A percentile compares a stretch with the other conserved stretches of the same genome.
These are phyloP conservation scores for Thalassiosira hispida DNA, from an alignment of 352 stramenopile genomes.

Conservation along the genomic window DNA sequence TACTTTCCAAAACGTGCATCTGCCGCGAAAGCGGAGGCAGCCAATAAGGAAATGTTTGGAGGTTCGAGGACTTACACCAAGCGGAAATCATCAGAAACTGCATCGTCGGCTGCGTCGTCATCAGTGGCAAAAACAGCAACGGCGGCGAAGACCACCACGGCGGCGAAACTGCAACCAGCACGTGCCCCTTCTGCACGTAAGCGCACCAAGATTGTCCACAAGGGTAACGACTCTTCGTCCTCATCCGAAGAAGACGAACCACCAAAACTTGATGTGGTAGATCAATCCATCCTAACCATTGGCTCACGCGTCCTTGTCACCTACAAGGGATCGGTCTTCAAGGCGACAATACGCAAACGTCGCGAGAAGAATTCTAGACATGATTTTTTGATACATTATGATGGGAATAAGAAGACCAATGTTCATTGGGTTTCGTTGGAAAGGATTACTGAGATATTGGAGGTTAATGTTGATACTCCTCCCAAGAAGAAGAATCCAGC, in stretches of 20 bases:
- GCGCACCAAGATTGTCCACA: constrained; percentile 13
- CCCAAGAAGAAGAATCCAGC: constrained; percentile 1
- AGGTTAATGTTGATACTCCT: constrained; percentile 39
- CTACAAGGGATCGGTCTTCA: constrained; percentile 60
- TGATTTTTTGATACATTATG: constrained; percentile 69
- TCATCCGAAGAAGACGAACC: constrained; percentile 5
- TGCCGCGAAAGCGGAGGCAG: constrained; percentile 54
- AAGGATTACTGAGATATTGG: constrained; percentile 53
- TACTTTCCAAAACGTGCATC: constrained; percentile 58
- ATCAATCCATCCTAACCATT: constrained; percentile 50
- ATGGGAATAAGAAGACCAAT: constrained; percentile 70
- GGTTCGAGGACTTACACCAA: constrained; percentile 13
- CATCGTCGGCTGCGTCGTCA: background rate
- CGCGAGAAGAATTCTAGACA: constrained; percentile 48
- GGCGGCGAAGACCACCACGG: background rate
- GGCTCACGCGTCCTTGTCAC: constrained; percentile 56
- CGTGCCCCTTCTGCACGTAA: constrained; percentile 10
- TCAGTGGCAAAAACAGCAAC: background rate
- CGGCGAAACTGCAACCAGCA: background rate
- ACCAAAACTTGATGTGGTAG: constrained; percentile 28
- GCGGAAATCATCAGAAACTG: constrained; percentile 25
- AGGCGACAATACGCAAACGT: constrained; percentile 61
- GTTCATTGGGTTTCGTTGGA: constrained; percentile 63
- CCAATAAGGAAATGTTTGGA: constrained; percentile 52
- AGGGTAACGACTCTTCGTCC: constrained; percentile 7